Evolutionary conservation across 345 rosid genomes (phyloP).

Genomic region (Excoecaria agallocha): DNA sequence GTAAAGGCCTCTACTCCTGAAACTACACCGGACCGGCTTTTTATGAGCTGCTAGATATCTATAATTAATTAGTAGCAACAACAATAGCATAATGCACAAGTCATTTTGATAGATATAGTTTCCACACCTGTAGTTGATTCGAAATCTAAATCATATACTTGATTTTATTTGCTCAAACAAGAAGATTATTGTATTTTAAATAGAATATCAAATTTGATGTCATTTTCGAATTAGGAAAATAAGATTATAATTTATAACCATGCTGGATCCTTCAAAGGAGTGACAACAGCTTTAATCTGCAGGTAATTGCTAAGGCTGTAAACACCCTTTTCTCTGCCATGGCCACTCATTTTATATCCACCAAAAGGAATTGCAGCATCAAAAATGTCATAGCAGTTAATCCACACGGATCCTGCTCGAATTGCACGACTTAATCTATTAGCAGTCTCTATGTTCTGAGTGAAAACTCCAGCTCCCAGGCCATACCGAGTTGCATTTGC

Average conservation of each 20-base stretch:
- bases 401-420: slow-evolving; percentile 64
- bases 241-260: slow-evolving; percentile 48
- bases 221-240: neutral
- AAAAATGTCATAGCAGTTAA: slow-evolving; percentile 64
- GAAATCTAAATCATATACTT: neutral
- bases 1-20: slow-evolving; percentile 24
- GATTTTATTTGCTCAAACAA: too few species aligned
- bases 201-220: neutral
- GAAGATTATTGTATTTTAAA: too few species aligned
- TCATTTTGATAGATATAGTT: too few species aligned
- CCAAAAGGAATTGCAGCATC: slow-evolving; percentile 81
- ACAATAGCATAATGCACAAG: too few species aligned
- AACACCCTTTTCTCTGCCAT: slow-evolving; percentile 75
- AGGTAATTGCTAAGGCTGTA: slow-evolving; percentile 67
- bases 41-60: neutral
- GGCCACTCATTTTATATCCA: slow-evolving; percentile 85
- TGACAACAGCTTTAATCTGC: slow-evolving; percentile 85
- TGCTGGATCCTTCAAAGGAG: slow-evolving; percentile 68
- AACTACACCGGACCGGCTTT: slow-evolving; percentile 8
- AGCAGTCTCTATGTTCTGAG: slow-evolving; percentile 66
- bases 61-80: neutral
- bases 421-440: slow-evolving; percentile 61
- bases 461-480: slow-evolving; percentile 76
- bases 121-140: neutral
- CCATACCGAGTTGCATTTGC: slow-evolving; percentile 61